Evolutionary conservation across 2,329 filamentous ascomycete genomes (phyloP).

Genomic region (Colletotrichum sp.): DNA sequence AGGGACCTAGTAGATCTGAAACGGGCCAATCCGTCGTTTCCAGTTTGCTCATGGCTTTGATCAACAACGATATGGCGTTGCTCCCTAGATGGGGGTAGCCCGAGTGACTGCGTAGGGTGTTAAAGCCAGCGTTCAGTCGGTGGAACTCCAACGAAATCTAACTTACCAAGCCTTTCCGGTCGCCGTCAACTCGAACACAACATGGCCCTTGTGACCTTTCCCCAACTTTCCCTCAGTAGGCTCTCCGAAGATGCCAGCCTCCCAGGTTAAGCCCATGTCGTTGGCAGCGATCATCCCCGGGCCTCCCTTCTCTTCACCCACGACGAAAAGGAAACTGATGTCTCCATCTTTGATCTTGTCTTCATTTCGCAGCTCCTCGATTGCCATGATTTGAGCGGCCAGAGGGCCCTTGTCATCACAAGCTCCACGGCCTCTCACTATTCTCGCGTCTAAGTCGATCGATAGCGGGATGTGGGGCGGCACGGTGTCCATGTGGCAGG

Average conservation of each 20-base stretch:
- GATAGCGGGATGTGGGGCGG: not conserved
- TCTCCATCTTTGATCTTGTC: constrained; percentile 37
- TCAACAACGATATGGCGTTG: not conserved
- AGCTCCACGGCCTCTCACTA: not conserved
- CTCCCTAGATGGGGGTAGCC: not conserved
- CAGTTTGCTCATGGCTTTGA: not conserved
- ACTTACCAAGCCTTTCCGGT: constrained; percentile 60
- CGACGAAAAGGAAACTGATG: constrained; percentile 54
- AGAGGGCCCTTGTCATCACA: not conserved
- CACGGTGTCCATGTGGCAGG: not conserved
- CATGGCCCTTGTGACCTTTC: constrained; percentile 73
- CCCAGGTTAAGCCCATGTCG: constrained; percentile 54
- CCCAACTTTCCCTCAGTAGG: constrained; percentile 75
- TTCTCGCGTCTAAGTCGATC: not conserved
- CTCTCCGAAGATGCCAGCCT: constrained; percentile 74
- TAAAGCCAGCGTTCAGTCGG: no score
- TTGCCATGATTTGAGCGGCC: not conserved
- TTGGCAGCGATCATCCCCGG: constrained; percentile 66
- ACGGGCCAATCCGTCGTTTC: not conserved
- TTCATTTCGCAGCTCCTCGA: not conserved
- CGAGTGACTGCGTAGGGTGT: not conserved
- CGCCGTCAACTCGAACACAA: constrained; percentile 62
- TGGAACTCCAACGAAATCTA: no score
- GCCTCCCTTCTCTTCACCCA: constrained; percentile 73
- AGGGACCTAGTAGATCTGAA: constrained; percentile 15